phyloP scores from a whole-genome alignment of 768 basidiomycete species.

The Dentipellis fragilis region DNA sequence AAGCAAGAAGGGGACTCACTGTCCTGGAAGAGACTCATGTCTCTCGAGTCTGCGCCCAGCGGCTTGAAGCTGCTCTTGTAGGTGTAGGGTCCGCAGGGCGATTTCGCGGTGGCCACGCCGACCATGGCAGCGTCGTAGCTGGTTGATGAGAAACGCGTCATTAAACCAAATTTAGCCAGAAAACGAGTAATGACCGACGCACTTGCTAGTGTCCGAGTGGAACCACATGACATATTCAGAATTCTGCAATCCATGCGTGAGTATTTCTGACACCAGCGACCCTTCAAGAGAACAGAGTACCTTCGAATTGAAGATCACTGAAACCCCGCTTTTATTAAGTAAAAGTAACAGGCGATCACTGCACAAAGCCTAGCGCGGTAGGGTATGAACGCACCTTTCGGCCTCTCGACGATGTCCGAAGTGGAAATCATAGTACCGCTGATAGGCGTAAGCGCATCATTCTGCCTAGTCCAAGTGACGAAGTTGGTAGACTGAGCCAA shows the following conservation, averaged over 20 bases:
- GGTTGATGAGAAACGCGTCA: neutral
- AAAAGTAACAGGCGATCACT: neutral
- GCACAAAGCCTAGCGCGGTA: neutral
- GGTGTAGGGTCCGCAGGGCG: slow-evolving; percentile 52
- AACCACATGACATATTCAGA: slow-evolving; percentile 66
- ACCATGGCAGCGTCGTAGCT: slow-evolving; percentile 59
- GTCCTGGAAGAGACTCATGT: slow-evolving; percentile 50
- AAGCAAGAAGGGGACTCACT: slow-evolving; percentile 20
- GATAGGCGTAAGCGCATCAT: slow-evolving; percentile 46
- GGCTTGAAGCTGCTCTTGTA: slow-evolving; percentile 47
- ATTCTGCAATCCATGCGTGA: slow-evolving; percentile 25
- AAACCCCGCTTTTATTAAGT: too few relatives aligned
- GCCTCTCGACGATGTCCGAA: slow-evolving; percentile 50
- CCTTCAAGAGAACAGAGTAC: slow-evolving; percentile 18
- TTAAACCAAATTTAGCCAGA: neutral
- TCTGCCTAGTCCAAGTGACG: slow-evolving; percentile 45
- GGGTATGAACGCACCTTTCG: slow-evolving; percentile 36
- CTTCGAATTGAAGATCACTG: slow-evolving; percentile 45
- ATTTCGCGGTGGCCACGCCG: slow-evolving; percentile 47
- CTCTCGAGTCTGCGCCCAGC: slow-evolving; percentile 48
- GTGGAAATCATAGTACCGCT: slow-evolving; percentile 46
- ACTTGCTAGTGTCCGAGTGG: slow-evolving; percentile 55
- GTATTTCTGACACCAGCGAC: too few relatives aligned
- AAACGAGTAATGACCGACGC: slow-evolving; percentile 11
- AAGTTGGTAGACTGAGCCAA: slow-evolving; percentile 36